Percentiles rank a stretch among this genome's conserved stretches.
Conservation (phyloP, 2,329 filamentous ascomycete species). For the Neoarthrinium moseri region DNA sequence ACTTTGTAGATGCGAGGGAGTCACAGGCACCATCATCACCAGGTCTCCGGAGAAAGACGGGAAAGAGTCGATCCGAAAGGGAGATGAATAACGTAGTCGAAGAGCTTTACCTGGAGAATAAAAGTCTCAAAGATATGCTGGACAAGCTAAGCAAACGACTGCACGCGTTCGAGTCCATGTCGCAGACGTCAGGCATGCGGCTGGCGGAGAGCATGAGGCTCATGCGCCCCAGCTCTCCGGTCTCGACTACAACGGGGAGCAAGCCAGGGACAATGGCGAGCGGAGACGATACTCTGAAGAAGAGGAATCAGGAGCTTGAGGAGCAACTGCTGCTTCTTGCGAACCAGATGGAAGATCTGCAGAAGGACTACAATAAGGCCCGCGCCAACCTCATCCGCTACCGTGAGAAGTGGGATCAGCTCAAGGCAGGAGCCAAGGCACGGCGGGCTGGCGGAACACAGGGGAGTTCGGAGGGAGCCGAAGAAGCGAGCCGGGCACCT, state of each 20-base stretch:
- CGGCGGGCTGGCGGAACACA: constrained; percentile 28
- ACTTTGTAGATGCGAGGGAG: constrained; percentile 87
- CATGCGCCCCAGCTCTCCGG: constrained; percentile 56
- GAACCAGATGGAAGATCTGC: constrained; percentile 63
- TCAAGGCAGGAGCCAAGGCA: constrained; percentile 61
- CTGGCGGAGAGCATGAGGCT: constrained; percentile 80
- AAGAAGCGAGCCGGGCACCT: constrained; percentile 5
- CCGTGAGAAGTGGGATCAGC: constrained; percentile 59
- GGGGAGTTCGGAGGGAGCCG: constrained; percentile 12
- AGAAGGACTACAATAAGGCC: constrained; percentile 59
- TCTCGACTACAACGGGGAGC: constrained; percentile 27
- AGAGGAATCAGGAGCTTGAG: constrained; percentile 64
- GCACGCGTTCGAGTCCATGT: constrained; percentile 90
- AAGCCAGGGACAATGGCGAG: constrained; percentile 30
- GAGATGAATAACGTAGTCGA: constrained; percentile 70
- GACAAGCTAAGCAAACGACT: constrained; percentile 84
- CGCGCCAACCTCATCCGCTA: constrained; percentile 57
- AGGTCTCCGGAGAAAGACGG: constrained; percentile 37
- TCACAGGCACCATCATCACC: constrained; percentile 48
- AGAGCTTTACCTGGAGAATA: constrained; percentile 86
- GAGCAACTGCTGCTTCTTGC: constrained; percentile 58
- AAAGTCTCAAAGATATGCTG: constrained; percentile 77
- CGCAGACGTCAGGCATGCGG: constrained; percentile 82
- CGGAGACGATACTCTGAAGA: constrained; percentile 43
- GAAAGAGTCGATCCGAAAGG: constrained; percentile 39